Evolutionary conservation across 2,329 filamentous ascomycete genomes (phyloP).

Genomic region (Colletotrichum aenigma): DNA sequence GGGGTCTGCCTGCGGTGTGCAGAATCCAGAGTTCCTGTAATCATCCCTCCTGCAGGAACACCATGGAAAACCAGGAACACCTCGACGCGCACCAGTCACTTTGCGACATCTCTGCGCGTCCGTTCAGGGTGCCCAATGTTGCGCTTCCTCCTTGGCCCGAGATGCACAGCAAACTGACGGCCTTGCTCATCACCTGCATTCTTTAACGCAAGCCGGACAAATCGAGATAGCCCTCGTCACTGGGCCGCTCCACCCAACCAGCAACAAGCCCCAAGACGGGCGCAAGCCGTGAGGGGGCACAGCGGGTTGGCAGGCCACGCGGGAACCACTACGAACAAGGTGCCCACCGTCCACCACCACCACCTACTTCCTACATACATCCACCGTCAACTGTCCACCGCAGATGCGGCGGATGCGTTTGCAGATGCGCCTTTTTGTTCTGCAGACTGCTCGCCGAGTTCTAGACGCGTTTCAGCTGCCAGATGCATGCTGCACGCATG

Average conservation of each 20-base stretch:
- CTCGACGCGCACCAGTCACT: neutral
- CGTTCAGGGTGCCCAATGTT: neutral
- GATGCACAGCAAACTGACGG: neutral
- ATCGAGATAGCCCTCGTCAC: neutral
- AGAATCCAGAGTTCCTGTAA: slow-evolving; percentile 7
- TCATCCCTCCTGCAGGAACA: neutral
- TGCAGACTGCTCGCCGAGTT: slow-evolving; percentile 1
- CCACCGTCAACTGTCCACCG: neutral
- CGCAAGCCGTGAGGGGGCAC: neutral
- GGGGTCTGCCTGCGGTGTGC: slow-evolving; percentile 6
- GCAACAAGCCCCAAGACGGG: neutral
- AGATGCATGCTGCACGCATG: slow-evolving; percentile 12
- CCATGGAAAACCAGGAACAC: neutral
- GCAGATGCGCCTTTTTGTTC: neutral
- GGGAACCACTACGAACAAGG: neutral
- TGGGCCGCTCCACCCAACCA: neutral
- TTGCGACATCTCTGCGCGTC: neutral
- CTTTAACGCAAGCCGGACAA: neutral
- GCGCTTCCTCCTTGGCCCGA: neutral
- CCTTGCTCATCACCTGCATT: neutral
- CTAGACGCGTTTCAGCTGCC: slow-evolving; percentile 16
- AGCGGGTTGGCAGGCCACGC: neutral
- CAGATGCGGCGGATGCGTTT: neutral
- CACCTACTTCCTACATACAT: neutral
- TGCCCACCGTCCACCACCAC: neutral